A percentile compares a stretch with the other conserved stretches of the same genome.
These are phyloP conservation scores for Phytophthora fragariaefolia DNA, from an alignment of 352 stramenopile species.

Conservation along the genomic window DNA sequence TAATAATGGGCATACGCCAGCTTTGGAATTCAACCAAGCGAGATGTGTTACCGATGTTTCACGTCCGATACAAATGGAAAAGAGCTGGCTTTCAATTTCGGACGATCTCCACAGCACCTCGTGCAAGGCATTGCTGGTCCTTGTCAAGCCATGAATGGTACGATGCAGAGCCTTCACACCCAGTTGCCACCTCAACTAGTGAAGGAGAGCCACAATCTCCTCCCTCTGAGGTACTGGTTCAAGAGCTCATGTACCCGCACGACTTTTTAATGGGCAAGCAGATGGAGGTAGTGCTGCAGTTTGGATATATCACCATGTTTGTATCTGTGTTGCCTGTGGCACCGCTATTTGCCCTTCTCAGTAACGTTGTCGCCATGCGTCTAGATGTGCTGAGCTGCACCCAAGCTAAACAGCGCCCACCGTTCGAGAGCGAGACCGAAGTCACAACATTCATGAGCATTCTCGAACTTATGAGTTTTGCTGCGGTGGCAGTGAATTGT, in stretches of 20 bases:
- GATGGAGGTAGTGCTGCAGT: conserved; percentile 86
- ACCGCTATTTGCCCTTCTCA: conserved; percentile 86
- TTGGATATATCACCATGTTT: conserved; percentile 96
- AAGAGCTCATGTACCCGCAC: conserved; percentile 76
- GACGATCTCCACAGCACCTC: conserved; percentile 16
- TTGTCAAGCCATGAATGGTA: conserved; percentile 64
- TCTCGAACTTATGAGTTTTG: conserved; percentile 92
- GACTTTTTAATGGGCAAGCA: conserved; percentile 82
- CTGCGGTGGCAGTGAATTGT: conserved; percentile 79
- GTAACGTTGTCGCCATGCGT: conserved; percentile 90
- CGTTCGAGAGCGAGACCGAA: conserved; percentile 83
- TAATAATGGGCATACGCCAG: conserved; percentile 76
- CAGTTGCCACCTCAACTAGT: conserved; percentile 1
- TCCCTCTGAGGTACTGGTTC: conserved; percentile 60
- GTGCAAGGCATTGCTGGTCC: conserved; percentile 22
- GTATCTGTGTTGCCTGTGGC: conserved; percentile 91
- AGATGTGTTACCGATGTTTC: conserved; percentile 58
- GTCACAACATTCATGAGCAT: conserved; percentile 93
- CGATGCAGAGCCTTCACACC: conserved; percentile 39
- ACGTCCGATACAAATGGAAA: conserved; percentile 55
- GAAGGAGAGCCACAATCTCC: conserved; percentile 18
- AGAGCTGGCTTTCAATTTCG: conserved; percentile 47
- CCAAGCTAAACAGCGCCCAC: conserved; percentile 72
- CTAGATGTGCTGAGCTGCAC: conserved; percentile 86
- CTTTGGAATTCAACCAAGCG: conserved; percentile 68